Conservation (phyloP, 192 early-diverging fungal species). For the Rhizophagus sp. region DNA sequence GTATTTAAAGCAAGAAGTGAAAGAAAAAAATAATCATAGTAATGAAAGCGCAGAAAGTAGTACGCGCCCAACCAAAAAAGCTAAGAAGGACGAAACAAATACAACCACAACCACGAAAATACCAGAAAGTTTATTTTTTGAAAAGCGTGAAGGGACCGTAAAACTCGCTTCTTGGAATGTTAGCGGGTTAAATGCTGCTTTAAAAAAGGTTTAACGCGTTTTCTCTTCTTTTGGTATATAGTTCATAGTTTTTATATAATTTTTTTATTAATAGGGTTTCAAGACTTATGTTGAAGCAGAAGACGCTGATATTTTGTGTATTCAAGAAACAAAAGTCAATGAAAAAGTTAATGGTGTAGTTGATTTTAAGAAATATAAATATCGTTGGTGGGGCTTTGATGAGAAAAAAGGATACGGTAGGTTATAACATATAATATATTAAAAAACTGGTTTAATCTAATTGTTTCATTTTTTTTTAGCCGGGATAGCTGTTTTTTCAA, state of each 20-base stretch:
- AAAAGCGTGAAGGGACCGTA: conserved; percentile 49
- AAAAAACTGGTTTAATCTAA: background rate
- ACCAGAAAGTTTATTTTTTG: conserved; percentile 60
- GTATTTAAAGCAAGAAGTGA: background rate
- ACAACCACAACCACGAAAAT: conserved; percentile 71
- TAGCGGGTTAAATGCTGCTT: conserved; percentile 64
- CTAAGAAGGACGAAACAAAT: background rate
- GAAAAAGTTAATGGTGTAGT: conserved; percentile 60
- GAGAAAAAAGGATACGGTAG: conserved; percentile 77
- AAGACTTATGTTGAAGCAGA: conserved; percentile 73
- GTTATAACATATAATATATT: too few relatives aligned
- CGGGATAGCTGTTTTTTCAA: conserved; percentile 78
- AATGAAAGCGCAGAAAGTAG: background rate
- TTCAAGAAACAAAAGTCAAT: conserved; percentile 89
- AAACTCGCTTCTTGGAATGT: conserved; percentile 83
- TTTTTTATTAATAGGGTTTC: conserved; percentile 49
- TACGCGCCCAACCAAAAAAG: background rate
- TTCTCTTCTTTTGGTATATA: background rate
- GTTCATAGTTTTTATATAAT: background rate
- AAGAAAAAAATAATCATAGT: background rate
- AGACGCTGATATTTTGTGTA: conserved; percentile 76
- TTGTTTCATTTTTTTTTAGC: conserved; percentile 35
- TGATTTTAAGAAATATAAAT: conserved; percentile 63
- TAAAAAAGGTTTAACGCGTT: conserved; percentile 65
- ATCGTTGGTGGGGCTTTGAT: conserved; percentile 68